These are phyloP conservation scores for Podospora pseudopauciseta DNA, from an alignment of 495 filamentous ascomycete species.

Conservation along the genomic window DNA sequence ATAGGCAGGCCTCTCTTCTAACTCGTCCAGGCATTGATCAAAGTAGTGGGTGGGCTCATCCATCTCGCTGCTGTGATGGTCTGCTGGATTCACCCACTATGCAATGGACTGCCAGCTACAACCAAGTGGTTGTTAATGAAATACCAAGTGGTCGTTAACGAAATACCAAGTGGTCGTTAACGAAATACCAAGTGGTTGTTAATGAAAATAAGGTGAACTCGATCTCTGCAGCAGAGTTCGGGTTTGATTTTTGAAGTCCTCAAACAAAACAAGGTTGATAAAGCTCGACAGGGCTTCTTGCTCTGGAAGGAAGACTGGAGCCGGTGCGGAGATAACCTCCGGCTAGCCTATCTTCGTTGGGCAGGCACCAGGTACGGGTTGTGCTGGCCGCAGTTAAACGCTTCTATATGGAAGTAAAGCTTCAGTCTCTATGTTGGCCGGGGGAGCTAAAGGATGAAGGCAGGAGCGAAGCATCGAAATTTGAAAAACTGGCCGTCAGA, in stretches of 20 bases:
- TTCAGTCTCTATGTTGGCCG: not conserved
- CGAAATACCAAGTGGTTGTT: not conserved
- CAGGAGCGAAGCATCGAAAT: not conserved
- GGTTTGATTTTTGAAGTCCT: not conserved
- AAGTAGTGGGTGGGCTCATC: slow-evolving; percentile 31
- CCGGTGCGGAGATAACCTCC: slow-evolving; percentile 22
- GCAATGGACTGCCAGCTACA: not conserved
- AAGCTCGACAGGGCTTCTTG: too few species aligned
- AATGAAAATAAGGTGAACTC: not conserved
- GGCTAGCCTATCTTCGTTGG: not conserved
- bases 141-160: not conserved
- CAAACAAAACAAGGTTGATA: not conserved
- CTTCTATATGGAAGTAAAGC: not conserved
- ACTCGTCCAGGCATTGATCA: slow-evolving; percentile 26
- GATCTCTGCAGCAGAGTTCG: not conserved
- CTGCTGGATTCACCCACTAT: not conserved
- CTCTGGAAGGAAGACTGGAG: not conserved
- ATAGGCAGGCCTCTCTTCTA: slow-evolving; percentile 26
- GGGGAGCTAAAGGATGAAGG: not conserved
- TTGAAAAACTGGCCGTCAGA: not conserved
- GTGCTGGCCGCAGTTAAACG: not conserved
- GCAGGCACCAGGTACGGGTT: slow-evolving; percentile 12
- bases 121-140: not conserved
- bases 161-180: not conserved
- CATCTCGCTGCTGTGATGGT: slow-evolving; percentile 19